Percentiles rank a stretch among this genome's conserved stretches.
Conservation (phyloP, 2,329 filamentous ascomycete genomes). For the Metarhizium album region DNA sequence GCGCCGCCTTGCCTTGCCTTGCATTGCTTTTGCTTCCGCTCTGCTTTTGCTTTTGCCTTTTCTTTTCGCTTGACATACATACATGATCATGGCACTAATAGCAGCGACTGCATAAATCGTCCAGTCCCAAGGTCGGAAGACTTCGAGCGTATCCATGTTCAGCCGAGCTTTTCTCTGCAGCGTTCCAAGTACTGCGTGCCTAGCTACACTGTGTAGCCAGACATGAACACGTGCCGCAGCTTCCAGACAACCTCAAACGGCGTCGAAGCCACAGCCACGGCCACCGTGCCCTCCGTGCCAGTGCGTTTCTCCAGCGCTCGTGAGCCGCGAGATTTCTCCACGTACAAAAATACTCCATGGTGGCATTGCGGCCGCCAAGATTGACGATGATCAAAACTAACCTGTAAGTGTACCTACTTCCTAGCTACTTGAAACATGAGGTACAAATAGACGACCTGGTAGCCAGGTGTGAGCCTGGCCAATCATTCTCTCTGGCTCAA, state of each 20-base stretch:
- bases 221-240: not conserved
- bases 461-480: not conserved
- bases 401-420: no score
- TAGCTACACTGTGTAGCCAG: no score
- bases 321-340: not conserved
- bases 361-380: not conserved
- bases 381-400: not conserved
- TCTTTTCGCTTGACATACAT: constrained; percentile 3
- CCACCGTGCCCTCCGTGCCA: not conserved
- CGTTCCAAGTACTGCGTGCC: not conserved
- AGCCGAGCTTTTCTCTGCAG: not conserved
- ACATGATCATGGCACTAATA: no score
- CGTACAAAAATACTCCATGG: not conserved
- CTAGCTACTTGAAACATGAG: no score
- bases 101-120: no score
- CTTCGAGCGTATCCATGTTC: not conserved
- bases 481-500: no score
- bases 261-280: not conserved
- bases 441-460: not conserved
- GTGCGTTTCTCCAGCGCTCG: not conserved
- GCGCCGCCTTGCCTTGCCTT: constrained; percentile 5
- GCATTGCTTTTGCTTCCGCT: constrained; percentile 4
- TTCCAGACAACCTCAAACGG: not conserved
- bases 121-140: not conserved
- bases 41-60: constrained; percentile 2